Conservation (phyloP, 768 basidiomycete species). For the Panaeolus cyanescens region DNA sequence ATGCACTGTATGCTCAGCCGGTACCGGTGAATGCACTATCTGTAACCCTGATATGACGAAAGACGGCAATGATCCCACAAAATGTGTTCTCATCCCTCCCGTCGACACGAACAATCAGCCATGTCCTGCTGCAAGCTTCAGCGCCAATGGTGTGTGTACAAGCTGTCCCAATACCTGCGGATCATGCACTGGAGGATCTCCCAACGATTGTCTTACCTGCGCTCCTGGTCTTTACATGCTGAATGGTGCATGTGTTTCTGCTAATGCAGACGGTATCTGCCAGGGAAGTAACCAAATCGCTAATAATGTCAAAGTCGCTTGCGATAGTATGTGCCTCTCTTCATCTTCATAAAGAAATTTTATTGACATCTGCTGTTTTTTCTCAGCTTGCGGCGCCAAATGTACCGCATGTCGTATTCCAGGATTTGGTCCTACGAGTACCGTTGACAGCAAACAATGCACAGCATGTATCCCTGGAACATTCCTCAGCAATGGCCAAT, state of each 20-base stretch:
- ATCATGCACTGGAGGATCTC: conserved; percentile 65
- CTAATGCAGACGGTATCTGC: conserved; percentile 71
- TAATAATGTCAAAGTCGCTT: conserved; percentile 76
- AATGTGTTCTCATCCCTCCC: conserved; percentile 58
- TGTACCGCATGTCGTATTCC: conserved; percentile 78
- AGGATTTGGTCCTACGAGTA: conserved; percentile 66
- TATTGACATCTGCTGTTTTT: conserved; percentile 7
- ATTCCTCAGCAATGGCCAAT: conserved; percentile 70
- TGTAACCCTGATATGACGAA: conserved; percentile 72
- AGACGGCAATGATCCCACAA: conserved; percentile 61
- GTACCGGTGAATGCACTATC: conserved; percentile 66
- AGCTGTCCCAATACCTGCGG: conserved; percentile 65
- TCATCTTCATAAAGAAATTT: not conserved
- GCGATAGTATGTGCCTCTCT: conserved; percentile 61
- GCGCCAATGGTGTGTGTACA: conserved; percentile 50
- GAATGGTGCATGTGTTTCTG: conserved; percentile 68
- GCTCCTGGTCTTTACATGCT: conserved; percentile 57
- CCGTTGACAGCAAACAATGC: conserved; percentile 67
- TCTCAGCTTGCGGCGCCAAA: conserved; percentile 70
- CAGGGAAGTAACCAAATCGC: conserved; percentile 65
- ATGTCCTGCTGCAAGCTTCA: conserved; percentile 71
- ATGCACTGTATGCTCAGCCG: conserved; percentile 68
- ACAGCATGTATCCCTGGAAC: conserved; percentile 78
- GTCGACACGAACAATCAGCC: conserved; percentile 51
- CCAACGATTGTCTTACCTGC: conserved; percentile 72